phyloP scores from a whole-genome alignment of 2,329 filamentous ascomycete species.

The Xylaria sp. region DNA sequence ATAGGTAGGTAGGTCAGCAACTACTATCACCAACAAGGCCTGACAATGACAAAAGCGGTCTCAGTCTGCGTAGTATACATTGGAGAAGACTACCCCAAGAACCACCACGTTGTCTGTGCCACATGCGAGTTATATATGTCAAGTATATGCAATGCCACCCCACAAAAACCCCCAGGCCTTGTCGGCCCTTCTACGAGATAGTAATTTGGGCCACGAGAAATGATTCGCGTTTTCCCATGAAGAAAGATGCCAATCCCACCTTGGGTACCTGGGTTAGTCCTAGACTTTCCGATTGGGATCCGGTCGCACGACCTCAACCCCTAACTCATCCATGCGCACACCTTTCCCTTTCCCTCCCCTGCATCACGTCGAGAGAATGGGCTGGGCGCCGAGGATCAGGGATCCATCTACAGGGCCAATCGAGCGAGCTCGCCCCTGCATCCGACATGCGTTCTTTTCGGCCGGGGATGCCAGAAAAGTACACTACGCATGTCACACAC shows the following conservation, averaged over 20 bases:
- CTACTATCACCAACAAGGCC: slow-evolving; percentile 25
- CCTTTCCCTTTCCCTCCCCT: slow-evolving; percentile 27
- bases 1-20: neutral
- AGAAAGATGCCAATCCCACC: slow-evolving; percentile 18
- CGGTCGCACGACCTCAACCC: slow-evolving; percentile 33
- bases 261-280: neutral
- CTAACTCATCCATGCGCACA: slow-evolving; percentile 5
- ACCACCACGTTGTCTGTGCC: slow-evolving; percentile 32
- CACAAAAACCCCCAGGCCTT: slow-evolving; percentile 7
- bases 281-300: slow-evolving; percentile 34
- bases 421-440: slow-evolving; percentile 31
- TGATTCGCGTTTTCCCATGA: slow-evolving; percentile 25
- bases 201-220: slow-evolving; percentile 30
- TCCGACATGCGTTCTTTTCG: slow-evolving; percentile 32
- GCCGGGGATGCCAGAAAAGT: slow-evolving; percentile 17
- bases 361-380: slow-evolving; percentile 25
- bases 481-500: neutral
- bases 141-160: slow-evolving; percentile 24
- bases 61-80: slow-evolving; percentile 5
- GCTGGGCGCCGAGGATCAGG: slow-evolving; percentile 31
- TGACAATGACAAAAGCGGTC: slow-evolving; percentile 13
- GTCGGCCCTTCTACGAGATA: slow-evolving; percentile 37
- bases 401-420: slow-evolving; percentile 27
- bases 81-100: slow-evolving; percentile 24
- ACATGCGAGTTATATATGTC: slow-evolving; percentile 14